Evolutionary conservation across 1,284 basidiomycete species (phyloP), one percentile per base, ranked within the genome.

Genomic region (Puccinia novopanici): DNA sequence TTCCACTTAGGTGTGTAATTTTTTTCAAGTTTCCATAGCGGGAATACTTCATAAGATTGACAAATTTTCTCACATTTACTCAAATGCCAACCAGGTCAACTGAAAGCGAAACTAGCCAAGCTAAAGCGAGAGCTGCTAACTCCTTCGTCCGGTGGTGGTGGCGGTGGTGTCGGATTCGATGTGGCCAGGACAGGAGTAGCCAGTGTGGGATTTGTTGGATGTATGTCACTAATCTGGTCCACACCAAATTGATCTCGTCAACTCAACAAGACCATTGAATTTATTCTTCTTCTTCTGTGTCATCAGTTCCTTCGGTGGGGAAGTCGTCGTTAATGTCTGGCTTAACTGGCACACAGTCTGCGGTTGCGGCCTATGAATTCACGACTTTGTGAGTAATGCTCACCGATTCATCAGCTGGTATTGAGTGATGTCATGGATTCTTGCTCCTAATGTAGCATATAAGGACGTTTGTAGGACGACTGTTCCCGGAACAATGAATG

Each of bases 341-440:
- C 85, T 89, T 99, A 81, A 99, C 96, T 68, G 97, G 97, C 77
- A 99, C 96, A 30, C 93, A 95, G 84, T 98, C 95, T 55, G 95
- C 98, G 87, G 92, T 92, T n/a, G 98, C 97, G 9, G 95, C 93
- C 82, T 99, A 99, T 85, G 96, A 99, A 86, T 99, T 99, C 88
- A 99, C 97, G 13, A 89, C 89, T 34, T 84, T 88, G 52, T 87
- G 86, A 8, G 86, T 86, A 12, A n/a, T 50, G 24, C 30, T 30
- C 30, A 70, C 70, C 52, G 19, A 72, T 40, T 30, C 42, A 40
- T 61, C 30, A 34, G 27, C n/a, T n/a, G n/a, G n/a, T n/a, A n/a
- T 13, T 65, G 57, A 13, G 4, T 15, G n/a, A 4, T 73, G 50
- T 52, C 9, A 13, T 52, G 10, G 50, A 19, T 52, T 52, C 9